These are phyloP conservation scores for Terfezia boudieri DNA, from an alignment of 495 filamentous ascomycete genomes.

Conservation along the genomic window DNA sequence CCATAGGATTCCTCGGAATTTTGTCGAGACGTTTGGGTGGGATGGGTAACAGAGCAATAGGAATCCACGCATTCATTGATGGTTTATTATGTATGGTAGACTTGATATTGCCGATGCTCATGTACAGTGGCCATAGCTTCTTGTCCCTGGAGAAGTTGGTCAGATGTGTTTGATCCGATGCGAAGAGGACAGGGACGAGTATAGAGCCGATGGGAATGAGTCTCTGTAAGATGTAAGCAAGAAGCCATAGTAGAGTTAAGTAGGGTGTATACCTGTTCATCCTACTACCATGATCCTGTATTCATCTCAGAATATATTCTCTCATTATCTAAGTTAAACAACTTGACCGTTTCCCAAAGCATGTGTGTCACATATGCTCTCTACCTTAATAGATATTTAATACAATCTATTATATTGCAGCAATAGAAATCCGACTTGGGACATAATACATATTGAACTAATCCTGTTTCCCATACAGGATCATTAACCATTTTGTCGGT, in stretches of 20 bases:
- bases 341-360: not conserved
- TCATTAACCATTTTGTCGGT: not conserved
- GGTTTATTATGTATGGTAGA: not conserved
- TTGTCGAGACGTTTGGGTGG: not conserved
- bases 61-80: not conserved
- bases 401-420: not conserved
- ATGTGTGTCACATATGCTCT: not conserved
- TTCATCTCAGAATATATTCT: too few species aligned
- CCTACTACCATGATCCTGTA: not conserved
- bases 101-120: not conserved
- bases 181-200: not conserved
- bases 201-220: not conserved
- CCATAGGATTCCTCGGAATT: not conserved
- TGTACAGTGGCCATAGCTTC: not conserved
- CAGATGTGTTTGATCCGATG: not conserved
- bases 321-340: too few species aligned
- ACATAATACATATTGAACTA: not conserved
- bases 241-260: not conserved
- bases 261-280: not conserved
- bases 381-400: not conserved
- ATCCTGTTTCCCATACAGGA: not conserved
- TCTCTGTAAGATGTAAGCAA: too few species aligned
- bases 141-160: constrained; percentile 2
- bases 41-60: not conserved
- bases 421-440: not conserved